phyloP scores from a whole-genome alignment of 129 eudicot genomes.

The Chrysanthemum seticuspe region DNA sequence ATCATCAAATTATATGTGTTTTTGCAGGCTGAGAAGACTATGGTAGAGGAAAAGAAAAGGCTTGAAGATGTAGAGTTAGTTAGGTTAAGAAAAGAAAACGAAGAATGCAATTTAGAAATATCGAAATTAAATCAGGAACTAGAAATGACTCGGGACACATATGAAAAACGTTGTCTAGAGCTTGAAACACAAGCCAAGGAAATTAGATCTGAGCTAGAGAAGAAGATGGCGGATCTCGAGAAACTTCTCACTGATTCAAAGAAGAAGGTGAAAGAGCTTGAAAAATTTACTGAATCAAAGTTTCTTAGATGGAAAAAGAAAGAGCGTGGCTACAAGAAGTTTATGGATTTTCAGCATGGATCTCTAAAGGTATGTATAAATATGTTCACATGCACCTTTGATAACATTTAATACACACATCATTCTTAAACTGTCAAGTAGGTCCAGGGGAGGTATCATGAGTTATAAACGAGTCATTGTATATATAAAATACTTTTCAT shows the following conservation, averaged over 20 bases:
- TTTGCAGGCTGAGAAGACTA: conserved; percentile 59
- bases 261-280: conserved; percentile 67
- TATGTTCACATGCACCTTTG: not conserved
- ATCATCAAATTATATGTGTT: not conserved
- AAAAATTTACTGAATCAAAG: conserved; percentile 61
- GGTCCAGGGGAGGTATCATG: not conserved
- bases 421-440: not conserved
- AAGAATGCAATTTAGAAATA: conserved; percentile 40
- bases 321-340: conserved; percentile 57
- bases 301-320: conserved; percentile 57
- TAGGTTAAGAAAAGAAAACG: conserved; percentile 54
- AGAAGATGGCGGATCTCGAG: conserved; percentile 58
- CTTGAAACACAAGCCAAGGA: conserved; percentile 49
- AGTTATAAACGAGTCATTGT: no score
- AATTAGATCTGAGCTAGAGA: conserved; percentile 47
- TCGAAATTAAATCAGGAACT: conserved; percentile 43
- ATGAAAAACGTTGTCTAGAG: conserved; percentile 40
- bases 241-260: conserved; percentile 48
- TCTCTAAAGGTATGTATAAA: conserved; percentile 56
- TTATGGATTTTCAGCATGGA: conserved; percentile 57
- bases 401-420: not conserved
- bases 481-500: no score
- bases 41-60: conserved; percentile 63
- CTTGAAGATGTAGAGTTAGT: conserved; percentile 50
- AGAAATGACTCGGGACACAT: conserved; percentile 32